phyloP scores from a whole-genome alignment of 2,329 filamentous ascomycete genomes.

The Talaromyces sp. region DNA sequence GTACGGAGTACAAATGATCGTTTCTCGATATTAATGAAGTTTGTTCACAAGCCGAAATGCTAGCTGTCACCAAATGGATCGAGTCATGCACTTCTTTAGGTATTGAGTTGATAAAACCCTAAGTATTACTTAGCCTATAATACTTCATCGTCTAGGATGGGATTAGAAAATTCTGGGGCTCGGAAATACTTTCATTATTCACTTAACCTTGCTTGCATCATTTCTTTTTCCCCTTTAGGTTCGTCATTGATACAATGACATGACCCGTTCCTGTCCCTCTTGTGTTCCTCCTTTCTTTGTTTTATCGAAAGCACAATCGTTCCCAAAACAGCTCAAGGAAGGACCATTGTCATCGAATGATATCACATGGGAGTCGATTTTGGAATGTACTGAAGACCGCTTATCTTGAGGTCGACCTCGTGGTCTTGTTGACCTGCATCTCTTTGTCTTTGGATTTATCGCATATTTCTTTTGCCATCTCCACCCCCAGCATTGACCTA shows the following conservation, averaged over 20 bases:
- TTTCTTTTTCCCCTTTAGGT: neutral
- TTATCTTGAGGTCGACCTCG: neutral
- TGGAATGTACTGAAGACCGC: neutral
- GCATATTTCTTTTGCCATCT: neutral
- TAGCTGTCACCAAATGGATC: neutral
- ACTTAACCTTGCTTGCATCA: neutral
- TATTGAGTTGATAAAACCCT: neutral
- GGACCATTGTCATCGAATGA: neutral
- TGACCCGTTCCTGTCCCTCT: neutral
- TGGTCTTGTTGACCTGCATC: neutral
- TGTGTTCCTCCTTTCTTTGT: constrained; percentile 2
- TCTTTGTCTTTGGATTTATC: neutral
- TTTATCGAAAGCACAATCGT: neutral
- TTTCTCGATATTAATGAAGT: too few species aligned
- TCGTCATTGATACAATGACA: neutral
- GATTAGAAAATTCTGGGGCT: too few species aligned
- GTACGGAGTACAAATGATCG: neutral
- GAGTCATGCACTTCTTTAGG: neutral
- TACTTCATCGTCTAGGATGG: neutral
- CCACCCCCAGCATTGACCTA: neutral
- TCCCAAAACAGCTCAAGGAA: neutral
- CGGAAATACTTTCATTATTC: neutral
- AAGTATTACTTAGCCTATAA: neutral
- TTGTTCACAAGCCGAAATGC: neutral
- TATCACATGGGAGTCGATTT: neutral